Evolutionary conservation across 1,139 yeast genomes (phyloP).

Genomic region (Nadsonia starkeyi-henricii): DNA sequence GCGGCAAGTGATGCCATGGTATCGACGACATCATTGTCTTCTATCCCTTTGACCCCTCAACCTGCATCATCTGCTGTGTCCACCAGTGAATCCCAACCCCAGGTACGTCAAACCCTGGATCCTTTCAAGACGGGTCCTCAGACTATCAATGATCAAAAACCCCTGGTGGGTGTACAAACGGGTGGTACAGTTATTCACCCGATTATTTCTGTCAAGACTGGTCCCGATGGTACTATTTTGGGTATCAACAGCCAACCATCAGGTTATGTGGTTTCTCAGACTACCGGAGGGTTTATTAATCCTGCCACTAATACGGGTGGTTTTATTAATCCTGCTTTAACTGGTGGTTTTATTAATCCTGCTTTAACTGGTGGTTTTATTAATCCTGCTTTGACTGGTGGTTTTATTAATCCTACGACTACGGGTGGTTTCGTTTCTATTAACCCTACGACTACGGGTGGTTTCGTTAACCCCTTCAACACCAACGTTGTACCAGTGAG

Average conservation of each 20-base stretch:
- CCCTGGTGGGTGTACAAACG: neutral
- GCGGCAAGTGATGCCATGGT: neutral
- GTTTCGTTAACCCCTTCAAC: neutral
- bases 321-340: neutral
- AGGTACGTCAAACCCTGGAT: neutral
- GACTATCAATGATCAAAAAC: neutral
- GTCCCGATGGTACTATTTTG: neutral
- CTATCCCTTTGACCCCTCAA: neutral
- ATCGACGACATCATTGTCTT: neutral
- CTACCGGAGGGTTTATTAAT: neutral
- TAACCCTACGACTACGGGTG: neutral
- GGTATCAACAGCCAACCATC: neutral
- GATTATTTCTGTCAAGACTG: neutral
- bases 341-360: neutral
- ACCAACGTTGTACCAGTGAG: neutral
- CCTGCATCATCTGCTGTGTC: neutral
- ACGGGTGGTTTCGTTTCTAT: neutral
- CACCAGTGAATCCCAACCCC: neutral
- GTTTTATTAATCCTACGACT: conserved; percentile 20
- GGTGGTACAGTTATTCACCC: neutral
- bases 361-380: neutral
- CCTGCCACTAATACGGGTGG: neutral
- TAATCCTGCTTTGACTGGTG: conserved; percentile 19
- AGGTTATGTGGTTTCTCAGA: neutral
- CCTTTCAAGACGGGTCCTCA: neutral